Evolutionary conservation across 2,329 filamentous ascomycete genomes (phyloP), one percentile per base, ranked within the genome.

Genomic region (Eutypa lata): DNA sequence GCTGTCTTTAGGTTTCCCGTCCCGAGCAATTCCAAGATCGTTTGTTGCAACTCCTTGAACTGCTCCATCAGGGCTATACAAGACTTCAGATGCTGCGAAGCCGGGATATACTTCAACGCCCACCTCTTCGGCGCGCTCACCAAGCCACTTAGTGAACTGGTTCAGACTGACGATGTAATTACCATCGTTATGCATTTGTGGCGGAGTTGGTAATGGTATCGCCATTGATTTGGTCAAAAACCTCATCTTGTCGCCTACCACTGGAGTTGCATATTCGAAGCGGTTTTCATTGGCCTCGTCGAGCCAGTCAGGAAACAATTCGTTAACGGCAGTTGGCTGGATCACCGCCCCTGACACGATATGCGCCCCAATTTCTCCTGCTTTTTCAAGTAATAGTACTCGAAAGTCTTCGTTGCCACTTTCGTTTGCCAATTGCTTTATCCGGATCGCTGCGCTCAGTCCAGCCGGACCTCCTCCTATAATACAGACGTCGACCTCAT

Each of bases 141-240:
- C 92, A 2, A 99, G 79, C 94, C 94, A 99, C 73, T 93, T 95
- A 53, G 89, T 89, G 66, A 99, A 88, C 71, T 97, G 90, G 71
- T 95, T 97, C 65, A 99, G 75, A 67, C 90, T 96, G 66, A 99
- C 86, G 61, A 99, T 99, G 72, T 95, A 97, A 74, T 99, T 99
- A 61, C 94, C 94, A 65, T 96, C 84, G 70, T 99, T 99, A 77
- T 92, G 85, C 94, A 99, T 99, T 76, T 97, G 94, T 31, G 94
- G 94, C 44, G 94, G 94, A 13, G 87, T 85, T 1, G 93, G 94
- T 50, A 97, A 77, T 6, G 91, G 90, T 53, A 96, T 84, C 0
- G 91, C 78, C 56, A 78, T 78, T 50, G 79, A 88, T 75, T 92
- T 89, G 46, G 93, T 97, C 56, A 99, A 80, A 73, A 97, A 97